Evolutionary conservation across 2,329 filamentous ascomycete species (phyloP).

Genomic region (Curvularia sp.): DNA sequence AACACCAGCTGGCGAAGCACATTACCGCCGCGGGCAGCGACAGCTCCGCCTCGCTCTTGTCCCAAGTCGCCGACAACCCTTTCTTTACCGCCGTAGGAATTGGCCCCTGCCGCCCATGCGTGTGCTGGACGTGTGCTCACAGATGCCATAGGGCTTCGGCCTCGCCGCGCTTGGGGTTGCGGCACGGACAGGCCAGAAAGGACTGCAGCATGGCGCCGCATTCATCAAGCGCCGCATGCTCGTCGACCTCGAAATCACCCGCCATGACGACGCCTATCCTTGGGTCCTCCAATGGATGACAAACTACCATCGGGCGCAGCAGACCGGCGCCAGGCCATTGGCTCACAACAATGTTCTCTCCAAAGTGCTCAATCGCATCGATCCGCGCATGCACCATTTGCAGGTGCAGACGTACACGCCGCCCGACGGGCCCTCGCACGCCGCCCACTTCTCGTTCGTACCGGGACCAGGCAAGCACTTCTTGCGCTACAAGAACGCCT

Average conservation of each 20-base stretch:
- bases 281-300: slow-evolving; percentile 97
- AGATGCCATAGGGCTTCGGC: slow-evolving; percentile 72
- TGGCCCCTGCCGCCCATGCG: slow-evolving; percentile 54
- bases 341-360: slow-evolving; percentile 55
- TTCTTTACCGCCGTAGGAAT: slow-evolving; percentile 60
- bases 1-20: slow-evolving; percentile 49
- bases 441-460: slow-evolving; percentile 85
- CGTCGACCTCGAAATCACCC: slow-evolving; percentile 94
- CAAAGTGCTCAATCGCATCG: slow-evolving; percentile 63
- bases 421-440: slow-evolving; percentile 70
- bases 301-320: slow-evolving; percentile 71
- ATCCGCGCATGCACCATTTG: slow-evolving; percentile 67
- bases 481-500: slow-evolving; percentile 83
- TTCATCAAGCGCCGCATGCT: slow-evolving; percentile 84
- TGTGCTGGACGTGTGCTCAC: slow-evolving; percentile 40
- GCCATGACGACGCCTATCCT: slow-evolving; percentile 88
- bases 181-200: slow-evolving; percentile 80
- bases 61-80: slow-evolving; percentile 58
- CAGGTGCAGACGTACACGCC: slow-evolving; percentile 70
- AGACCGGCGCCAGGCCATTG: slow-evolving; percentile 52
- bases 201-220: slow-evolving; percentile 72
- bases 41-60: slow-evolving; percentile 51
- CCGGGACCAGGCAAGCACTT: slow-evolving; percentile 91
- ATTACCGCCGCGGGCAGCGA: slow-evolving; percentile 36
- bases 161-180: slow-evolving; percentile 87